Conservation (phyloP, 169 alveolate genomes). For the Perkinsus olseni region DNA sequence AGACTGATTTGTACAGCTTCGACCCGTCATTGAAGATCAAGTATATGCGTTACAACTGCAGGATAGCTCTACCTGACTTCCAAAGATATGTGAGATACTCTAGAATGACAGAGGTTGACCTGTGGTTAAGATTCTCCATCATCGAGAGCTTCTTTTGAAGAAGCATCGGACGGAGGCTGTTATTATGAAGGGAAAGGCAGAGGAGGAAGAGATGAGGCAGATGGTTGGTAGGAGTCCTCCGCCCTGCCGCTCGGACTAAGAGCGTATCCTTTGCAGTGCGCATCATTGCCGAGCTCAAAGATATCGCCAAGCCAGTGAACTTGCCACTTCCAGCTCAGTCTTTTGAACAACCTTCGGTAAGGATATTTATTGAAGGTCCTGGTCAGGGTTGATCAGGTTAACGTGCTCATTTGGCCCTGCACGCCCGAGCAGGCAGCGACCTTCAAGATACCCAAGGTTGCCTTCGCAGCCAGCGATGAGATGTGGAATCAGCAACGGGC, state of each 20-base stretch:
- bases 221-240: background rate
- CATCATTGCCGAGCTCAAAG: constrained; percentile 12
- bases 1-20: background rate
- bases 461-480: background rate
- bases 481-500: background rate
- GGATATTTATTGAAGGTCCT: too few relatives aligned
- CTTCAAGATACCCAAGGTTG: constrained; percentile 5
- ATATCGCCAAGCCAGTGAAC: constrained; percentile 18
- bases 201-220: background rate
- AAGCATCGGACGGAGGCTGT: constrained; percentile 16
- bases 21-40: constrained; percentile 11
- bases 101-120: background rate
- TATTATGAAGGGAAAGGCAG: background rate
- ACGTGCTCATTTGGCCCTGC: constrained; percentile 16
- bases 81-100: background rate
- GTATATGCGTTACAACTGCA: constrained; percentile 11
- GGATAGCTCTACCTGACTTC: constrained; percentile 3
- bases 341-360: background rate
- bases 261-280: constrained; percentile 13
- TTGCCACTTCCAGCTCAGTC: constrained; percentile 3
- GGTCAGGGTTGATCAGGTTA: background rate
- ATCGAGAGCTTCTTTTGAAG: constrained; percentile 6
- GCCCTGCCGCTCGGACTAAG: background rate
- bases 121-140: background rate
- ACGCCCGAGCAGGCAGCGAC: constrained; percentile 17